Conservation (phyloP, 108 stramenopile genomes). For the Pseudonitzschia multiseries region DNA sequence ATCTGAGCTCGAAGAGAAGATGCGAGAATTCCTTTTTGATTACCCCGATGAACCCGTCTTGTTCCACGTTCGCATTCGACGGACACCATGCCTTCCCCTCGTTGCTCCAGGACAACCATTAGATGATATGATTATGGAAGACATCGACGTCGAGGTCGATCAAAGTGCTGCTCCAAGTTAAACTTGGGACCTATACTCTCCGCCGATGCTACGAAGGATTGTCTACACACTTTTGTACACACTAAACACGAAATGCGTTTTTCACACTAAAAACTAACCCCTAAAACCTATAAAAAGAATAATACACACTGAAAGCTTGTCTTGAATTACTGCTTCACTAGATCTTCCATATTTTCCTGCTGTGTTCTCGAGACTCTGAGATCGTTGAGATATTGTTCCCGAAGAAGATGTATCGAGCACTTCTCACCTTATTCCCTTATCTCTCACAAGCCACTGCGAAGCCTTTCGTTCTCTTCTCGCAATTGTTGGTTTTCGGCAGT, state of each 20-base stretch:
- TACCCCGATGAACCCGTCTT: constrained; percentile 88
- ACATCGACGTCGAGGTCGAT: constrained; percentile 80
- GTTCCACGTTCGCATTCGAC: constrained; percentile 85
- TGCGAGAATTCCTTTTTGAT: constrained; percentile 81
- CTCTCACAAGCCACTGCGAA: background rate
- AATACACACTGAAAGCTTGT: background rate
- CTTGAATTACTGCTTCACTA: no score
- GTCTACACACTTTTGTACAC: background rate
- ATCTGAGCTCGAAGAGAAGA: constrained; percentile 76
- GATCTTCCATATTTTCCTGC: no score
- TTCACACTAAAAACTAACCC: background rate
- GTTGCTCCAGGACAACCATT: constrained; percentile 86
- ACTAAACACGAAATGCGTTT: background rate
- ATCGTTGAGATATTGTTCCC: background rate
- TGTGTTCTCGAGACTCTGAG: background rate
- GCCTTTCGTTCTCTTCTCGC: constrained; percentile 36
- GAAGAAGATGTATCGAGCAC: background rate
- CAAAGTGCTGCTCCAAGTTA: constrained; percentile 81
- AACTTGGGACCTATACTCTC: background rate
- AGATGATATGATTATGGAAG: constrained; percentile 87
- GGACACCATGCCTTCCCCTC: constrained; percentile 85
- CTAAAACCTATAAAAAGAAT: background rate
- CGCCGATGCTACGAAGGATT: background rate
- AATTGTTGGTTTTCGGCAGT: constrained; percentile 30
- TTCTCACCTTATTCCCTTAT: background rate